A percentile compares a stretch with the other conserved stretches of the same genome.
phyloP scores from a whole-genome alignment of 768 basidiomycete genomes.

The Dentipellis sp. region DNA sequence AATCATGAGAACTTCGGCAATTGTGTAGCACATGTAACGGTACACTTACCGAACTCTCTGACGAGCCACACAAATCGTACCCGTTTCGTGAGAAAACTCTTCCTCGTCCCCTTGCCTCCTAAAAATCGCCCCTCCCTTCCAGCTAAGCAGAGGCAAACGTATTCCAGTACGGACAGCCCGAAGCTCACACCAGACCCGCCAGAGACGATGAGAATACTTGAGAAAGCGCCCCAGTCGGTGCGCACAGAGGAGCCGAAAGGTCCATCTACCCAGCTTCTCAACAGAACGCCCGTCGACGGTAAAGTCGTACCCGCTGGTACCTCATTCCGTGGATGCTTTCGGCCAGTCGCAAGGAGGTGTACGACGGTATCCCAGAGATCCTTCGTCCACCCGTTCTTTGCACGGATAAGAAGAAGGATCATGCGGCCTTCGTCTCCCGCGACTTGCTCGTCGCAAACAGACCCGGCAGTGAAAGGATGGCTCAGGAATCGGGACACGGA shows the following conservation, averaged over 20 bases:
- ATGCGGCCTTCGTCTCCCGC: conserved; percentile 38
- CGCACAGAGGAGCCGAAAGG: conserved; percentile 61
- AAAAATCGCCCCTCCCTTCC: conserved; percentile 41
- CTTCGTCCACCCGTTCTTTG: conserved; percentile 61
- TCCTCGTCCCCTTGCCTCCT: conserved; percentile 27
- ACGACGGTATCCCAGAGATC: conserved; percentile 51
- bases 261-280: conserved; percentile 54
- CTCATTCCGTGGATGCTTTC: conserved; percentile 22
- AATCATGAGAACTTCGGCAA: not conserved
- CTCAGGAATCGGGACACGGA: conserved; percentile 48
- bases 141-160: conserved; percentile 47
- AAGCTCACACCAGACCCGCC: conserved; percentile 77
- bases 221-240: conserved; percentile 48
- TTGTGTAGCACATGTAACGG: not conserved
- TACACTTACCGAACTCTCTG: conserved; percentile 58
- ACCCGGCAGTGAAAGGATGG: conserved; percentile 70
- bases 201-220: conserved; percentile 51
- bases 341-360: conserved; percentile 23
- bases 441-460: conserved; percentile 42
- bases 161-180: conserved; percentile 56
- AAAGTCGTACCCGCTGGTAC: conserved; percentile 20
- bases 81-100: conserved; percentile 33
- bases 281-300: conserved; percentile 39
- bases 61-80: conserved; percentile 73
- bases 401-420: conserved; percentile 59